These are phyloP conservation scores for Achaetomium macrosporum DNA, from an alignment of 2,329 filamentous ascomycete genomes.

Conservation along the genomic window DNA sequence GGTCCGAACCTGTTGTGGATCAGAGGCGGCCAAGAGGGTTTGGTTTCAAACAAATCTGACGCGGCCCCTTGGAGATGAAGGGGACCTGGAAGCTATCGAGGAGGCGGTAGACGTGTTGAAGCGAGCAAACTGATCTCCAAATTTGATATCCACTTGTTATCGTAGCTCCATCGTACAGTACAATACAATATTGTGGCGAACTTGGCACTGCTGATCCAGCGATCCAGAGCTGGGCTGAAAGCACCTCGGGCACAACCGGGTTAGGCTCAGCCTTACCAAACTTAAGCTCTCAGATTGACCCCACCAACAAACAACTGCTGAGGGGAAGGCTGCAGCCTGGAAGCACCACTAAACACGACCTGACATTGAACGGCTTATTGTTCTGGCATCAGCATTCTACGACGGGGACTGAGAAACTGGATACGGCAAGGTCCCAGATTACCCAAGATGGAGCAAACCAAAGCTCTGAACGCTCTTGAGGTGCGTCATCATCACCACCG, in stretches of 20 bases:
- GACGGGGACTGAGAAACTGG: too few relatives aligned
- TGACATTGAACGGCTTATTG: slow-evolving; percentile 5
- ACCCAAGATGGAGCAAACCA: slow-evolving; percentile 63
- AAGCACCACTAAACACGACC: neutral
- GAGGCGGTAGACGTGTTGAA: neutral
- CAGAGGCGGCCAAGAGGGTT: neutral
- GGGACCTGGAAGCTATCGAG: neutral
- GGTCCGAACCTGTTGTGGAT: neutral
- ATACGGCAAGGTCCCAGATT: too few relatives aligned
- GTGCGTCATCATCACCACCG: slow-evolving; percentile 33
- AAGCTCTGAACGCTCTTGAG: slow-evolving; percentile 59
- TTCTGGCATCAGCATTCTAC: neutral
- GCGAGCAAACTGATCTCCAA: neutral
- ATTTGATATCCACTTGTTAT: neutral
- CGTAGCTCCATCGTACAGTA: too few relatives aligned
- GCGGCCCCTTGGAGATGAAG: neutral
- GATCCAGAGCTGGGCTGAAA: neutral
- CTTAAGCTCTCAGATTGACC: slow-evolving; percentile 3
- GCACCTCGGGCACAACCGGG: neutral
- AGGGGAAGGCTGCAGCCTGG: slow-evolving; percentile 8
- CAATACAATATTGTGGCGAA: neutral
- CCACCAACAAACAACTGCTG: slow-evolving; percentile 2
- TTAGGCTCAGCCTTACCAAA: neutral
- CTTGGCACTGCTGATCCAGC: slow-evolving; percentile 10
- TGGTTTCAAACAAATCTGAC: slow-evolving; percentile 12